These are phyloP conservation scores for Psilocybe cubensis DNA, from an alignment of 768 basidiomycete species.

Conservation along the genomic window DNA sequence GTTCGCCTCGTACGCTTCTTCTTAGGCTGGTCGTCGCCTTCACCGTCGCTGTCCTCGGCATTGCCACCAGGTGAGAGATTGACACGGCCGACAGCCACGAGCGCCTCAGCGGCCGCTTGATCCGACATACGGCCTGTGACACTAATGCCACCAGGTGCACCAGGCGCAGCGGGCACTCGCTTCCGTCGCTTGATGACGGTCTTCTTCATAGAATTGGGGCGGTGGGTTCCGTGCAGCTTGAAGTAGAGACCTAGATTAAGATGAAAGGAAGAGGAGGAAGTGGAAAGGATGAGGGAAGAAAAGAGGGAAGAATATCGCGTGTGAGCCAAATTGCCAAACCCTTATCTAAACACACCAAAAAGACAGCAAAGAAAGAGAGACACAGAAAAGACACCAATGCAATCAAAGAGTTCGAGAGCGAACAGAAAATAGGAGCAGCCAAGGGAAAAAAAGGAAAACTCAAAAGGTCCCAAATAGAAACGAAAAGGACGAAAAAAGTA, in stretches of 20 bases:
- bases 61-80: slow-evolving; percentile 37
- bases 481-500: not conserved
- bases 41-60: slow-evolving; percentile 48
- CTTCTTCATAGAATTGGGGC: slow-evolving; percentile 99
- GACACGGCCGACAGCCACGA: slow-evolving; percentile 78
- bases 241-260: slow-evolving; percentile 83
- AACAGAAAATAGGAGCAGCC: not conserved
- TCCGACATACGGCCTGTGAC: slow-evolving; percentile 60
- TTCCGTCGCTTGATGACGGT: slow-evolving; percentile 98
- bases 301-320: not conserved
- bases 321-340: not conserved
- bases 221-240: slow-evolving; percentile 96
- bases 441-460: not conserved
- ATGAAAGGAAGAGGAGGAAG: slow-evolving; percentile 14
- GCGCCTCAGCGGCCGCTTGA: slow-evolving; percentile 87
- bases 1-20: slow-evolving; percentile 58
- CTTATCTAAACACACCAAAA: not conserved
- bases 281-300: no score
- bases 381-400: not conserved
- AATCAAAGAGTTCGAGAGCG: no score
- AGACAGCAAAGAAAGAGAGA: not conserved
- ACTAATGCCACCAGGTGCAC: slow-evolving; percentile 25
- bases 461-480: not conserved
- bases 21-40: slow-evolving; percentile 50
- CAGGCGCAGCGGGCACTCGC: slow-evolving; percentile 91